Evolutionary conservation across 805 yeast species (phyloP).

Genomic region (Ogataea trehalophila): DNA sequence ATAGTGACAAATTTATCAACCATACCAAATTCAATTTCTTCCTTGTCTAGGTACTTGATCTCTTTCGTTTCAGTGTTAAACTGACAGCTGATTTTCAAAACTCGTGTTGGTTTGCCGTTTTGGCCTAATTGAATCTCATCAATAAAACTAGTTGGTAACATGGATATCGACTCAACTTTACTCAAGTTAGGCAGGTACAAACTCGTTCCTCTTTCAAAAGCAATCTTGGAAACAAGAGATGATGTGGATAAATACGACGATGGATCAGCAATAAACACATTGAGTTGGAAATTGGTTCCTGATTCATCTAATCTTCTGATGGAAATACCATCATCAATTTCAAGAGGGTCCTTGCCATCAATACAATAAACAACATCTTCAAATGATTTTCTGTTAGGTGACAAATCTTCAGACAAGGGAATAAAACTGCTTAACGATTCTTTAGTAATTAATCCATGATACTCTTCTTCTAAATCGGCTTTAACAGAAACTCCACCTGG

Average conservation of each 20-base stretch:
- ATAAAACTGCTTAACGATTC: conserved; percentile 15
- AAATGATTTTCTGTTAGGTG: conserved; percentile 34
- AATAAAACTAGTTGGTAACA: conserved; percentile 63
- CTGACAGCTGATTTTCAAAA: conserved; percentile 38
- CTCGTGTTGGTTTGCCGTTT: conserved; percentile 40
- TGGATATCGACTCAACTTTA: conserved; percentile 44
- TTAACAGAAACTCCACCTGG: conserved; percentile 41
- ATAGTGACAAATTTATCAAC: conserved; percentile 44
- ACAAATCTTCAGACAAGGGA: conserved; percentile 14
- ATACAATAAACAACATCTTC: conserved; percentile 65
- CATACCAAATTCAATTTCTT: conserved; percentile 35
- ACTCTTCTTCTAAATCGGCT: conserved; percentile 40
- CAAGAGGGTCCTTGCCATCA: conserved; percentile 75
- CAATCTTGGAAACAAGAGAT: conserved; percentile 43
- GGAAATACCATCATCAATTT: conserved; percentile 91
- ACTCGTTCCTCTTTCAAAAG: conserved; percentile 58
- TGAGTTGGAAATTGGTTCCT: conserved; percentile 35
- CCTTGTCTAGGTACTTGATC: conserved; percentile 15
- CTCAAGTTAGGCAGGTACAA: conserved; percentile 55
- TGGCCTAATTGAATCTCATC: conserved; percentile 39
- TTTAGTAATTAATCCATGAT: conserved; percentile 29
- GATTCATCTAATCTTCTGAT: conserved; percentile 30
- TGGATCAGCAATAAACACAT: conserved; percentile 86
- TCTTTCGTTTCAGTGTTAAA: conserved; percentile 21
- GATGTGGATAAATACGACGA: conserved; percentile 51